phyloP scores from a whole-genome alignment of 768 basidiomycete species.

The Chalciporus piperatus region DNA sequence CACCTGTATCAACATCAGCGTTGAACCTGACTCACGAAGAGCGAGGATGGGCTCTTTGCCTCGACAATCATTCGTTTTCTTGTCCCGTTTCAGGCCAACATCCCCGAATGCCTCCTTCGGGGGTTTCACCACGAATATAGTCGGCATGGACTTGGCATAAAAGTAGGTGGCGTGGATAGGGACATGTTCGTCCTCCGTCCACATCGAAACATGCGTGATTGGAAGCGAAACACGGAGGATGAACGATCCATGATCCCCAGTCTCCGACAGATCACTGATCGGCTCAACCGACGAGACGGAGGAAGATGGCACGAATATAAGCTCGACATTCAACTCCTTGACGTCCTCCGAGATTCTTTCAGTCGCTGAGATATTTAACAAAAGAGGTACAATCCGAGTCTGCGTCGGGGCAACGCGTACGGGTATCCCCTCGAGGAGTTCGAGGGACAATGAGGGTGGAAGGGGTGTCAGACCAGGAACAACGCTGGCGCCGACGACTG shows the following conservation, averaged over 20 bases:
- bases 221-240: conserved; percentile 40
- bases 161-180: conserved; percentile 59
- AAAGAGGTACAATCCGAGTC: conserved; percentile 56
- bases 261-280: neutral
- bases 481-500: conserved; percentile 31
- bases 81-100: neutral
- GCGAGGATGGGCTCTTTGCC: conserved; percentile 54
- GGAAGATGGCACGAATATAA: conserved; percentile 29
- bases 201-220: conserved; percentile 42
- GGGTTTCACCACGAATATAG: conserved; percentile 55
- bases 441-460: conserved; percentile 17
- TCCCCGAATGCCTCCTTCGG: conserved; percentile 39
- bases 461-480: neutral
- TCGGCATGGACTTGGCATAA: conserved; percentile 51
- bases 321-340: conserved; percentile 38
- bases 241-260: neutral
- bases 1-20: neutral
- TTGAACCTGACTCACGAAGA: conserved; percentile 47
- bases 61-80: conserved; percentile 5
- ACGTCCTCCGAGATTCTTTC: conserved; percentile 32
- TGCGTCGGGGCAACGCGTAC: conserved; percentile 58
- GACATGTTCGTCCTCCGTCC: conserved; percentile 36
- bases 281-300: neutral
- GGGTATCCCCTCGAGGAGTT: conserved; percentile 14
- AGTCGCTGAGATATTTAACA: conserved; percentile 37